Evolutionary conservation across 371 early-diverging fungal genomes (phyloP), one percentile per base, ranked within the genome.

Genomic region (Mortierella polycephala): DNA sequence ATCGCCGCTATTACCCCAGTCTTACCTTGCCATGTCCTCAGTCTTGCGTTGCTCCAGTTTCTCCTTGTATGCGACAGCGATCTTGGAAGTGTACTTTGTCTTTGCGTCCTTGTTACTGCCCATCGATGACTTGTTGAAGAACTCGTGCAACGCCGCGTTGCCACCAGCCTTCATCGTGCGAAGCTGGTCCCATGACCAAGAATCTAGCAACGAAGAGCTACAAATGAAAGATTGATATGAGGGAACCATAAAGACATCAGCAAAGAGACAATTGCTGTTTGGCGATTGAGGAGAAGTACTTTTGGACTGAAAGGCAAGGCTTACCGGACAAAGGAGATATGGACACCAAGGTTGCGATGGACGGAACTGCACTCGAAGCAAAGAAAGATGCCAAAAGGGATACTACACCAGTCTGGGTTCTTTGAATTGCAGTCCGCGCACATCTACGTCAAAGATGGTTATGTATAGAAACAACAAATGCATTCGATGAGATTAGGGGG

Each of bases 381-480:
- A 59, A 99, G 87, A 82, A 99, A 99, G 64, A 98, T 92, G 52
- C 99, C 99, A 85, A 92, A 99, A 3, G 97, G 95, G 14, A 98
- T 94, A 64, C 95, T 93, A 47, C 97, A 89, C 99, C 99, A 99
- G 23, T 95, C 95, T 42, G 99, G 99, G 83, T 96, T 96, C 82
- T 96, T 95, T 60, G 93, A 91, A 45, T 89, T 89, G 83, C 99
- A 99, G 84, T 99, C 99, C 79, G 98, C 96, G 88, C 99, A 99
- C 47, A 86, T 85, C 93, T 95, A 82, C 42, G 30, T 30, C 30
- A 30, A 30, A 4, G 30, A 30, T 30, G 30, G 4, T 30, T 4
- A 30, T 30, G 30, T 30, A 30, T 4, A 30, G 30, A 30, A 30
- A 30, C 30, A 30, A 30, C 4, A 30, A 30, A 30, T 30, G 30